Evolutionary conservation across 2,329 filamentous ascomycete genomes (phyloP).

Genomic region (Fusarium annulatum): DNA sequence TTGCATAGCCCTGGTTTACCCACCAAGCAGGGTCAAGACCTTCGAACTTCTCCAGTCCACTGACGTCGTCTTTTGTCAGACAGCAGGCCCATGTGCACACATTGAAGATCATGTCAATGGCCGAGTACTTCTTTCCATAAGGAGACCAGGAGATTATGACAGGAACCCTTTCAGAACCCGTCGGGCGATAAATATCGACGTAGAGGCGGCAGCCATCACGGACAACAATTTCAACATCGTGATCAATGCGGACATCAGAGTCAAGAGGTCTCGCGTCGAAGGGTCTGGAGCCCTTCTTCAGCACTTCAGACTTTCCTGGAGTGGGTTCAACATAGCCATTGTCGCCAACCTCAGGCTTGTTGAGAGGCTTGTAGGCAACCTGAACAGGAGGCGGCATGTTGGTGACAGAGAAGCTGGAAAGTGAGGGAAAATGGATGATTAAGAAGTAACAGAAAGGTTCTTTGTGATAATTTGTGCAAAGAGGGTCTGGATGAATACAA

Average conservation of each 20-base stretch:
- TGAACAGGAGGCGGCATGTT: conserved; percentile 38
- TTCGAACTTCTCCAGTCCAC: conserved; percentile 29
- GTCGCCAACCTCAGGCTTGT: conserved; percentile 32
- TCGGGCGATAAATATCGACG: conserved; percentile 18
- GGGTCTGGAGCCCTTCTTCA: conserved; percentile 33
- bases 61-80: conserved; percentile 20
- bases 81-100: conserved; percentile 34
- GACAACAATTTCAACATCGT: conserved; percentile 37
- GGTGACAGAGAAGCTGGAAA: no score
- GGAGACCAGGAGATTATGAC: conserved; percentile 38
- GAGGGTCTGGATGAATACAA: accelerated
- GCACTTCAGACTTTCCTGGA: conserved; percentile 33
- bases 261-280: conserved; percentile 35
- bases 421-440: accelerated
- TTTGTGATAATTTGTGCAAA: accelerated
- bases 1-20: conserved; percentile 24
- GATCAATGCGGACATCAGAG: conserved; percentile 38
- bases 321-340: conserved; percentile 36
- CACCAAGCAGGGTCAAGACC: conserved; percentile 27
- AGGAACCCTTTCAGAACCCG: conserved; percentile 8
- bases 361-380: conserved; percentile 40
- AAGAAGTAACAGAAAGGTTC: background rate
- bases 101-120: conserved; percentile 35
- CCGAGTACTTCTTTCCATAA: conserved; percentile 39
- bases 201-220: conserved; percentile 38